Base-by-base conservation (phyloP, 2,329 filamentous ascomycete species). In the Trichoderma atrobrunneum region DNA sequence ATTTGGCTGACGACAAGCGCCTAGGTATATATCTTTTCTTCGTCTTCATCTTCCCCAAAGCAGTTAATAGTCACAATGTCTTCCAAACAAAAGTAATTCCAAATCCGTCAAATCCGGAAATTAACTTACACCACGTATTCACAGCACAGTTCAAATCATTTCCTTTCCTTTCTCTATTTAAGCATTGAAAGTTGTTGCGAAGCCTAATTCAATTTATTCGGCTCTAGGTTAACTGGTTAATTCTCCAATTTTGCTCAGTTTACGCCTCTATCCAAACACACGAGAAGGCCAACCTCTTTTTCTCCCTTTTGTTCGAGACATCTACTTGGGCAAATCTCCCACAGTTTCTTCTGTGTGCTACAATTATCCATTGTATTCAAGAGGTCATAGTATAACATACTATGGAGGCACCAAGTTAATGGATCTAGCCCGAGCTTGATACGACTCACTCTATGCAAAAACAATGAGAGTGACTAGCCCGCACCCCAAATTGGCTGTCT, bases 1-100 rank as follows among this genome's bases (percentile, higher is more conserved):
- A 0, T 54, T 43, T 7, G n/a, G 1, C 10, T 24, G 48, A 12
- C 5, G 6, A 24, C 48, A 1, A 0, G 48, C 21, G 6, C 1
- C 21, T 54, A n/a, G n/a, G n/a, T n/a, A 54, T 54, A 54, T 54
- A 54, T 54, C 2, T 12, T 6, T 24, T 14, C 11, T 54, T 24
- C 21, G 0, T 21, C 48, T 24, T 14, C n/a, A 6, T 3, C 5
- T 24, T 12, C n/a, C 6, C 0, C n/a, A 24, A 7, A 24, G 10
- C 43, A 51, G n/a, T n/a, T n/a, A 21, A 0, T 11, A 51, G n/a
- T 51, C 2, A 51, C n/a, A 1, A 11, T 7, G 5, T 14, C n/a
- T 24, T 12, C 21, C 5, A 54, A 24, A 54, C 21, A 12, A 14
- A 14, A 54, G 48, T 54, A 54, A 54, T 14, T 6, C 5, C 5